Evolutionary conservation across 2,329 filamentous ascomycete species (phyloP).

Genomic region (Penicillium hordei): DNA sequence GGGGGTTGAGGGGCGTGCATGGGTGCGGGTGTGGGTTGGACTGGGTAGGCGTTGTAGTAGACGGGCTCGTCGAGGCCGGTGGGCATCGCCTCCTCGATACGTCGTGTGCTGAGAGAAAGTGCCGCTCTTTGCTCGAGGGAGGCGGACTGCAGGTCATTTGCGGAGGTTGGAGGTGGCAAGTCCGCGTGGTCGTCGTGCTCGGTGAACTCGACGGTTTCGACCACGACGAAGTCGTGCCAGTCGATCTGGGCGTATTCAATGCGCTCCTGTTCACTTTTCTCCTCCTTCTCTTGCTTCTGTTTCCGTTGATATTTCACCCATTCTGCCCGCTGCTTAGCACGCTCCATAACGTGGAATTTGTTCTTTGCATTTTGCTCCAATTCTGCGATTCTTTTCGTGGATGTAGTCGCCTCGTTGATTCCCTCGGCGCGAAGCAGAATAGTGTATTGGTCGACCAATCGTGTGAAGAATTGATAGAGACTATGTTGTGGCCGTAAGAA

Average conservation of each 20-base stretch:
- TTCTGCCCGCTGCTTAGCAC: constrained; percentile 81
- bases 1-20: constrained; percentile 35
- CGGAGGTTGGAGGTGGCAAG: constrained; percentile 82
- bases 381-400: constrained; percentile 70
- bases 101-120: constrained; percentile 76
- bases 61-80: constrained; percentile 62
- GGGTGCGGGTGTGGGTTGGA: constrained; percentile 42
- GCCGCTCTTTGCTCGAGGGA: constrained; percentile 93
- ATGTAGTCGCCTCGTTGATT: constrained; percentile 67
- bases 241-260: constrained; percentile 81
- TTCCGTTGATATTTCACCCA: constrained; percentile 81
- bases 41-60: constrained; percentile 53
- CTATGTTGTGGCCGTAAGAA: constrained; percentile 94
- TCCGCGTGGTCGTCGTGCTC: constrained; percentile 83
- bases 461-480: constrained; percentile 91
- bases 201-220: constrained; percentile 90
- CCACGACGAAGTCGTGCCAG: constrained; percentile 96
- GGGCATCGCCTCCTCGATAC: constrained; percentile 94
- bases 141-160: constrained; percentile 89
- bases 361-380: constrained; percentile 74
- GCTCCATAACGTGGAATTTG: constrained; percentile 74
- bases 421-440: constrained; percentile 68
- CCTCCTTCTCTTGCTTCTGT: constrained; percentile 85
- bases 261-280: constrained; percentile 79
- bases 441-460: constrained; percentile 92